Base-by-base conservation (phyloP, 2,329 filamentous ascomycete species). In the Fusarium temperatum region DNA sequence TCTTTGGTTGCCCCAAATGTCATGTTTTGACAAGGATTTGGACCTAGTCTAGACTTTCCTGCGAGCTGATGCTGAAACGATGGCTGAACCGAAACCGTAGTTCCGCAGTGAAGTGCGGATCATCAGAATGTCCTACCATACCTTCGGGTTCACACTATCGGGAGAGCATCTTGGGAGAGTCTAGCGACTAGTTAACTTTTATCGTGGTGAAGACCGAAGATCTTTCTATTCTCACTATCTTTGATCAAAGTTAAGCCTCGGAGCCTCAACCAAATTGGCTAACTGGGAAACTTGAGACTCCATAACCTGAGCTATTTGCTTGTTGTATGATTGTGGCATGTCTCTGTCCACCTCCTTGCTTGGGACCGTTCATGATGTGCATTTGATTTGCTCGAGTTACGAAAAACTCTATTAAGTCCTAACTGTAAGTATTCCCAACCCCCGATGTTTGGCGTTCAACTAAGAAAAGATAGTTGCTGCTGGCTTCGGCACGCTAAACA, bases 21-120 rank as follows among this genome's bases (percentile, higher is more conserved):
- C 28, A 32, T 20, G 51, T 26, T 61, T 64, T 56, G 51, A 58
- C 65, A 77, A 38, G 75, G 75, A 56, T 72, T 41, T 24, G 50
- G 30, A 42, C 30, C 62, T 63, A 59, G 58, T 65, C 28, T 45
- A 62, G 61, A 65, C 30, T 45, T 67, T 67, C 64, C 65, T 60
- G 44, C 28, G 62, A 75, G 65, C 75, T 77, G 75, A 77, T 54
- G 62, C 75, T 75, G 76, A 78, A 77, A 77, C 76, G 57, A 62
- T 72, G 53, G 72, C 58, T 65, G 57, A 65, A 68, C 73, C 69
- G 51, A 69, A 64, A 63, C 59, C 51, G 45, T 45, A 57, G 30
- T 58, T 58, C 55, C 30, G 48, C 28, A 53, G n/a, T 48, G 55
- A 68, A 44, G 55, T 41, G 44, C 53, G 55, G 54, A 61, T 73